These are phyloP conservation scores for Maudiozyma humilis DNA, from an alignment of 1,139 yeast genomes.

Conservation along the genomic window DNA sequence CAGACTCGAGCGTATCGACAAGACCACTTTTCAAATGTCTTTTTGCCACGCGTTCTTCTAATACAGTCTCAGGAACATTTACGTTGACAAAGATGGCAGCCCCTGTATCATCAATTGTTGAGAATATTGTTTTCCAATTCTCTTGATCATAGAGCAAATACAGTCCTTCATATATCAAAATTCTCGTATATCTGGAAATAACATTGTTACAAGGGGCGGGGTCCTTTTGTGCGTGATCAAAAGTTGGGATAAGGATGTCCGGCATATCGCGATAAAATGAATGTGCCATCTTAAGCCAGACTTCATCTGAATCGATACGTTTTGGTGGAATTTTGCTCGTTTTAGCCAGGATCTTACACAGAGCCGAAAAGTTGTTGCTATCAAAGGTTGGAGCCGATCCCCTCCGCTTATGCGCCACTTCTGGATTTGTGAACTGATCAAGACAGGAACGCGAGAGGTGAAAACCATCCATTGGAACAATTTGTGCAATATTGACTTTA, in stretches of 20 bases:
- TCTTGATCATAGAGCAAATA: constrained; percentile 46
- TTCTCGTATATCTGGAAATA: constrained; percentile 37
- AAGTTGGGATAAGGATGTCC: constrained; percentile 53
- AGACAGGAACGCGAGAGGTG: constrained; percentile 59
- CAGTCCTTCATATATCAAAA: constrained; percentile 56
- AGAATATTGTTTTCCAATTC: constrained; percentile 42
- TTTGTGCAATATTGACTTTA: constrained; percentile 30
- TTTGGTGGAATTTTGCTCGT: constrained; percentile 21
- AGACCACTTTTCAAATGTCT: constrained; percentile 72
- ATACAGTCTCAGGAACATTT: constrained; percentile 38
- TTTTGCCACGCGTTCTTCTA: constrained; percentile 51
- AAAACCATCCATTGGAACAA: constrained; percentile 73
- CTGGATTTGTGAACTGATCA: constrained; percentile 44
- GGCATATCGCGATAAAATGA: constrained; percentile 28
- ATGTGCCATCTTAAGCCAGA: constrained; percentile 15
- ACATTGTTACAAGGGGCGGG: constrained; percentile 44
- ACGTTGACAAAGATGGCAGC: constrained; percentile 29
- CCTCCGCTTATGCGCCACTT: constrained; percentile 52
- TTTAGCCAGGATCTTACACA: constrained; percentile 26
- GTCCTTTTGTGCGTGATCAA: constrained; percentile 63
- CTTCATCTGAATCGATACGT: not conserved
- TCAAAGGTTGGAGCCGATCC: constrained; percentile 88
- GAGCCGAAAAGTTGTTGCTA: constrained; percentile 39
- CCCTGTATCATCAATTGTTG: constrained; percentile 16
- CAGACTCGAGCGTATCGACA: constrained; percentile 47